A percentile compares a stretch with the other conserved stretches of the same genome.
Evolutionary conservation across 371 early-diverging fungal genomes (phyloP).

Genomic region (Quaeritorhiza haematococci): DNA sequence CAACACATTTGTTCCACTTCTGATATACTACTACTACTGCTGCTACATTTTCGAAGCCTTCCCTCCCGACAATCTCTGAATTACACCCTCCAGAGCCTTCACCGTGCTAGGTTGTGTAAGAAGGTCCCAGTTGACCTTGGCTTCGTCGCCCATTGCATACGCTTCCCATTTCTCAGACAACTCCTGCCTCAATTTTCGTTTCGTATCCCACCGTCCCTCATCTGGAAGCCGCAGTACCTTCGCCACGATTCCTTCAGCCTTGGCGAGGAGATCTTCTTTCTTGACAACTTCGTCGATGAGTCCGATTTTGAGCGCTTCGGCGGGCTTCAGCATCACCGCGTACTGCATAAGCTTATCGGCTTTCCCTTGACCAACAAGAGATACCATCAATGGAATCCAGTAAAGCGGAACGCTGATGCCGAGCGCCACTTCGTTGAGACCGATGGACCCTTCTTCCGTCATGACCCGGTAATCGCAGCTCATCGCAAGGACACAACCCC

Average conservation of each 20-base stretch:
- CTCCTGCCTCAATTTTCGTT: conserved; percentile 14
- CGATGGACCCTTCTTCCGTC: conserved; percentile 19
- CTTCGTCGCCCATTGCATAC: conserved; percentile 15
- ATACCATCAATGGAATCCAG: conserved; percentile 36
- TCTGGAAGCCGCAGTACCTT: conserved; percentile 25
- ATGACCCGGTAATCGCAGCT: conserved; percentile 33
- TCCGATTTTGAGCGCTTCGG: conserved; percentile 29
- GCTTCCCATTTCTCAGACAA: conserved; percentile 18
- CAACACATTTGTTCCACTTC: too few relatives aligned
- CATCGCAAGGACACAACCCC: conserved; percentile 32
- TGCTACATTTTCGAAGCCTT: conserved; percentile 1
- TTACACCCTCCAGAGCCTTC: conserved; percentile 23
- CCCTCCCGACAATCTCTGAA: conserved; percentile 15
- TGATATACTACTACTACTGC: too few relatives aligned
- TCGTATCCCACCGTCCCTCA: conserved; percentile 22
- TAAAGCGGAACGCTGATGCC: conserved; percentile 44
- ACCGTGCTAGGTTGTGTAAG: conserved; percentile 14
- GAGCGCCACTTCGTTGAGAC: conserved; percentile 43
- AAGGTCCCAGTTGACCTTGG: conserved; percentile 25
- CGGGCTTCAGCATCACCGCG: conserved; percentile 31
- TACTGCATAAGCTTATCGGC: conserved; percentile 34
- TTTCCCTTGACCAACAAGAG: conserved; percentile 27
- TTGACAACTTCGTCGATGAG: conserved; percentile 40
- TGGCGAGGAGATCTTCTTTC: conserved; percentile 19
- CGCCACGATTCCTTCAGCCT: conserved; percentile 15